phyloP scores from a whole-genome alignment of 1,284 basidiomycete species.

The Phenoliferia sp. region DNA sequence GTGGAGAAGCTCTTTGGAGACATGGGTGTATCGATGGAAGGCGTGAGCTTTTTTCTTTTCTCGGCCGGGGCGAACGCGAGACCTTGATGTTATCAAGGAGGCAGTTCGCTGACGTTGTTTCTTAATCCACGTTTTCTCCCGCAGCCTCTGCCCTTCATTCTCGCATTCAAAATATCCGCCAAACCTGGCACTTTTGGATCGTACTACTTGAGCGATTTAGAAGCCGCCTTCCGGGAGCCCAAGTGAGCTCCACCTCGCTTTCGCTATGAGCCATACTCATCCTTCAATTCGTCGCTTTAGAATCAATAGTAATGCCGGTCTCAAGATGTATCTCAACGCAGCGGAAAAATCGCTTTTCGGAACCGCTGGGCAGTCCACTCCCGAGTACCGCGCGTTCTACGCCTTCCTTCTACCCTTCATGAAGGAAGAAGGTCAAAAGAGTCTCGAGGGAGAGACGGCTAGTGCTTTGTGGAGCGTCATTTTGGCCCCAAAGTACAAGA shows the following conservation, averaged over 20 bases:
- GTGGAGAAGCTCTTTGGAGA: constrained; percentile 27
- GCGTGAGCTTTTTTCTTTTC: constrained; percentile 6
- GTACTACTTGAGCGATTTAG: constrained; percentile 13
- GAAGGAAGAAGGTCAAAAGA: constrained; percentile 25
- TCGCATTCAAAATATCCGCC: constrained; percentile 21
- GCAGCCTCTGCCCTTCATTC: constrained; percentile 23
- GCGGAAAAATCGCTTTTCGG: constrained; percentile 4
- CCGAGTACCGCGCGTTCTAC: constrained; percentile 19
- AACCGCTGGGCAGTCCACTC: background rate
- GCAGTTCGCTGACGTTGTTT: background rate
- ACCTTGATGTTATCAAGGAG: too few relatives aligned
- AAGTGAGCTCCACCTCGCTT: constrained; percentile 5
- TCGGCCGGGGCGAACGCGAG: too few relatives aligned
- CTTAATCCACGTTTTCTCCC: too few relatives aligned
- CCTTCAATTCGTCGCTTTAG: background rate
- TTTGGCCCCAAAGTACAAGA: constrained; percentile 6
- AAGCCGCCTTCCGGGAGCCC: constrained; percentile 2
- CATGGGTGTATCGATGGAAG: constrained; percentile 26
- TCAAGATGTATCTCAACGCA: constrained; percentile 4
- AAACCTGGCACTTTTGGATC: constrained; percentile 18
- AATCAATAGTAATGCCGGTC: background rate
- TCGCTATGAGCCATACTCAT: too few relatives aligned
- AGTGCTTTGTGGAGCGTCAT: constrained; percentile 9
- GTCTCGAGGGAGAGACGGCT: constrained; percentile 10
- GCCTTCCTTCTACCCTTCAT: constrained; percentile 20